Evolutionary conservation across 1,139 yeast species (phyloP), one percentile per base, ranked within the genome.

Genomic region (Nakaseomyces kungkrabaensis): DNA sequence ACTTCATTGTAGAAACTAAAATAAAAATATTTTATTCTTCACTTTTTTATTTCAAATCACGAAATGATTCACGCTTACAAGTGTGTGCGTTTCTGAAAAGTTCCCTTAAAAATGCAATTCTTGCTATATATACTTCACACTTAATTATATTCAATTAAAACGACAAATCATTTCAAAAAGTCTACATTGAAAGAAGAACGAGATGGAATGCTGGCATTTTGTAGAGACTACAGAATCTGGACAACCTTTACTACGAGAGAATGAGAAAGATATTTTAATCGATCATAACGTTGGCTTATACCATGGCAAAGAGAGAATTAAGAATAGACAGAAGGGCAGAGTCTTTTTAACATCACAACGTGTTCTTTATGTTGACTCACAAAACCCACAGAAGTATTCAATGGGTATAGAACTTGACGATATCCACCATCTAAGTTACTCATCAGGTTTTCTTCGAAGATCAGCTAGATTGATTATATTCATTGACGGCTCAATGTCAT

Each of bases 271-370:
- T 53, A 61, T 75, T 4, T 60, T 73, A 17, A 75, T 82, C 4
- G 75, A 74, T 46, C 81, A 80, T 54, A 68, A 73, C 46, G 74
- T 84, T 2, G 94, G 94, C 0, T 62, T 85, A 5, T 85, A 85
- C 61, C 87, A 81, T 58, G 92, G 89, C 25, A 78, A 78, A 51
- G 72, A 72, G 58, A 86, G 86, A 68, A 76, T 86, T 24, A 49
- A 70, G 1, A 72, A 77, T 33, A 78, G 82, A 52, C 96, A 87
- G 61, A 70, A 76, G 54, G 97, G 97, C 0, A 71, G 96, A 40
- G 61, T 85, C 0, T 90, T 89, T 61, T 69, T 92, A 45, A 89
- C 97, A 0, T 78, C 81, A 43, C 75, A 74, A 51, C 70, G 97
- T 46, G 66, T 92, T 3, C 79, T 90, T 25, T 90, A 82, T 63